Percentiles rank a stretch among this genome's conserved stretches.
These are phyloP conservation scores for Nemania abortiva DNA, from an alignment of 2,329 filamentous ascomycete genomes.

Conservation along the genomic window DNA sequence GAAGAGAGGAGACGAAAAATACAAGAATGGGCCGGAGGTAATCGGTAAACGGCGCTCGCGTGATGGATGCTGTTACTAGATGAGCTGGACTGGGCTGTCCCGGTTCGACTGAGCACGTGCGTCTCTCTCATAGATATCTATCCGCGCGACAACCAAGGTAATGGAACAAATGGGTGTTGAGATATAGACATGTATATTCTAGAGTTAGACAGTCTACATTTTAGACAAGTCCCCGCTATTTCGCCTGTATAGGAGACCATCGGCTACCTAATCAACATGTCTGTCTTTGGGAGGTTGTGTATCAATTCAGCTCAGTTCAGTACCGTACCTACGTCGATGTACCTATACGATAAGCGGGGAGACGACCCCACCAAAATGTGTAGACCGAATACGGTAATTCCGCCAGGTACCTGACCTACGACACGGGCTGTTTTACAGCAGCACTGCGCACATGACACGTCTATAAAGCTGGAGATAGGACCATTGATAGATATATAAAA, in stretches of 20 bases:
- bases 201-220: conserved; percentile 26
- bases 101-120: background rate
- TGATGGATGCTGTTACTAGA: no score
- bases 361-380: no score
- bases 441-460: no score
- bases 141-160: background rate
- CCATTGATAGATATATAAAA: no score
- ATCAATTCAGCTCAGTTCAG: background rate
- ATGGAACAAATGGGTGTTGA: conserved; percentile 4
- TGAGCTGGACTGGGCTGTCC: no score
- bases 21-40: conserved; percentile 59
- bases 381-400: background rate
- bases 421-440: no score
- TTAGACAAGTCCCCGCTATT: background rate
- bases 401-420: no score
- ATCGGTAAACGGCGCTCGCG: conserved; percentile 2
- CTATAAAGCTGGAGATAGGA: no score
- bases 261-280: background rate
- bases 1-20: conserved; percentile 63
- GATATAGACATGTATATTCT: conserved; percentile 31
- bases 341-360: background rate
- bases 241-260: background rate
- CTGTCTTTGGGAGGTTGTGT: no score
- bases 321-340: background rate
- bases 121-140: no score